Percentiles rank a stretch among this genome's conserved stretches.
phyloP scores from a whole-genome alignment of 2,329 filamentous ascomycete species.

The Cladosporium velox region DNA sequence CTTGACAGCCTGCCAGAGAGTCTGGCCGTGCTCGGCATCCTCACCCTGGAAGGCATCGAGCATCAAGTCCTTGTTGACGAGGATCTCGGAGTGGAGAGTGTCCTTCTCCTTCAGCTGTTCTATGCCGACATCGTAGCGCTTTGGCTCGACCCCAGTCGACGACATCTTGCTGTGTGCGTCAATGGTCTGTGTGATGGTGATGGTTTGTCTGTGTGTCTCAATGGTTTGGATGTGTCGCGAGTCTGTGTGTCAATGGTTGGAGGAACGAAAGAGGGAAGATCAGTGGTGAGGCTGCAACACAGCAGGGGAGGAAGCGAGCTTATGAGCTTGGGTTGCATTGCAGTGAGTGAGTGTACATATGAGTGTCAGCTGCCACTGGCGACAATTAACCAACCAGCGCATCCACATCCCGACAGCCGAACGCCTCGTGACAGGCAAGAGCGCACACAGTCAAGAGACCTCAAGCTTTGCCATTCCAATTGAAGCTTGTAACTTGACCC shows the following conservation, averaged over 20 bases:
- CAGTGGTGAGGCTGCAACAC: not conserved
- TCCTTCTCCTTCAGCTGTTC: conserved; percentile 49
- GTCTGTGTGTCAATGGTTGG: not conserved
- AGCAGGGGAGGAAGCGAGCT: not conserved
- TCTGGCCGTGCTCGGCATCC: conserved; percentile 51
- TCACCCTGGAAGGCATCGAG: conserved; percentile 58
- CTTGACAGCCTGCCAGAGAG: conserved; percentile 48
- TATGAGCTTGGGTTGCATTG: conserved; percentile 14
- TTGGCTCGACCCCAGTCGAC: conserved; percentile 16
- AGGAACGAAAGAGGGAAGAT: not conserved
- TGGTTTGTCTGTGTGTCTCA: not conserved
- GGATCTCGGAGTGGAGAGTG: conserved; percentile 39
- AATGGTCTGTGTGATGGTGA: not conserved
- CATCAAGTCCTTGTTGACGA: conserved; percentile 43
- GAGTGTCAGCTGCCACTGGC: not conserved
- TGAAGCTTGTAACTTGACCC: conserved; percentile 3
- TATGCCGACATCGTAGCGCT: conserved; percentile 39
- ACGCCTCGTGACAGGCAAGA: conserved; percentile 1
- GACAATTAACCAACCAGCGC: not conserved
- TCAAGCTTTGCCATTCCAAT: conserved; percentile 3
- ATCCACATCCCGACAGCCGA: conserved; percentile 7
- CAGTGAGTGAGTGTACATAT: not conserved
- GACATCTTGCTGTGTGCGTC: conserved; percentile 11
- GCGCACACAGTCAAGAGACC: not conserved
- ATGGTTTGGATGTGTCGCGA: not conserved